Evolutionary conservation across 805 yeast species (phyloP), one percentile per base, ranked within the genome.

Genomic region (Danielia reshetovae): DNA sequence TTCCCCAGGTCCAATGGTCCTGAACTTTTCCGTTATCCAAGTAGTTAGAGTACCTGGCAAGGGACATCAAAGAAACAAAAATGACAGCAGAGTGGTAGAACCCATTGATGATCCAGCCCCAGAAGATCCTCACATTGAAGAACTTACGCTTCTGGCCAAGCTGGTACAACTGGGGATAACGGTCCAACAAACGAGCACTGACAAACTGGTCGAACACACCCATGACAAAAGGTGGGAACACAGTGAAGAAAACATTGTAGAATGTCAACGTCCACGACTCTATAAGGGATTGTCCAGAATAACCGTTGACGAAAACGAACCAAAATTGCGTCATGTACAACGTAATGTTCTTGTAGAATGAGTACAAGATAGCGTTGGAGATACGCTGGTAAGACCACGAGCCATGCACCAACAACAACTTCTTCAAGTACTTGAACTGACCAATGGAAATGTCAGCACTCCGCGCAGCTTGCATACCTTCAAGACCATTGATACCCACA

Each of bases 381-480:
- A 90, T 80, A 55, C 99, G 77, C 56, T 89, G 97, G 57, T 93
- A 93, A 27, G 96, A 86, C 99, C 99, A 93, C 7, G 96, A 66
- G 2, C 99, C 99, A 59, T 93, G 99, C 8, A 93, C 98, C 29
- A 93, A 69, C 28, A 93, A 63, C 36, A 93, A 63, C 56, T 85
- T 88, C 51, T 79, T 77, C 63, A 93, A 70, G 57, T 77, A 93
- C 56, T 81, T 81, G 73, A 93, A 93, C 58, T 93, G 97, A 0
- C 96, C 97, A 59, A 94, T 87, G 1, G 97, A 88, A 40, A 93
- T 79, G 68, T 93, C 99, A 0, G 99, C 97, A 58, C 95, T 82
- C 58, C 99, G 75, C 0, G 98, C 97, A 8, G 98, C 98, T 62
- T 93, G 99, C 87, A 89, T 88, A 48, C 99, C 99, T 65, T 93